These are phyloP conservation scores for Alternaria novae-zelandiae DNA, from an alignment of 2,329 filamentous ascomycete species.

Conservation along the genomic window DNA sequence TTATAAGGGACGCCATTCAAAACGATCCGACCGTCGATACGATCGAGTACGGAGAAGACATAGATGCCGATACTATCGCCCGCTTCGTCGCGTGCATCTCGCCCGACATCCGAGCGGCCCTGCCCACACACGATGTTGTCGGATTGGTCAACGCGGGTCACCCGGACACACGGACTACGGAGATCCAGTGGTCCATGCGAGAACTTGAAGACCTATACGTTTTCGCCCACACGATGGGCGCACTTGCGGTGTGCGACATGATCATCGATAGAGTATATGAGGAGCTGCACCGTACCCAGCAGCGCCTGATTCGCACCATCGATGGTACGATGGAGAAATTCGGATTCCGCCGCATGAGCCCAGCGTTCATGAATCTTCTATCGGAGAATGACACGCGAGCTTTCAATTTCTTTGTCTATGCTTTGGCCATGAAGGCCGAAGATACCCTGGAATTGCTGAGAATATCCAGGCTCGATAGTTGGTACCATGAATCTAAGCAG, in stretches of 20 bases:
- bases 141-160: background rate
- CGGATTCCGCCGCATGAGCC: background rate
- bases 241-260: conserved; percentile 5
- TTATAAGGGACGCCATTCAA: background rate
- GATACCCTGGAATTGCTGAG: background rate
- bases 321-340: background rate
- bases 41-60: background rate
- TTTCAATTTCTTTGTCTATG: background rate
- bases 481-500: background rate
- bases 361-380: conserved; percentile 3
- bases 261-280: conserved; percentile 1
- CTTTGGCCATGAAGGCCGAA: background rate
- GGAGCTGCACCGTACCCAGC: background rate
- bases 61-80: background rate
- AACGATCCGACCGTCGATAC: background rate
- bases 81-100: conserved; percentile 6
- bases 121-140: conserved; percentile 1
- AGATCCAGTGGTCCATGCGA: conserved; percentile 1
- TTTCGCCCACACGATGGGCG: background rate
- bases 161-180: background rate
- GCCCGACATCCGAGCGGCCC: background rate
- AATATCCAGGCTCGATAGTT: background rate
- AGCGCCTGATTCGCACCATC: background rate
- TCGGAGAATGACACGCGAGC: background rate
- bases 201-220: conserved; percentile 2